Evolutionary conservation across 2,329 filamentous ascomycete species (phyloP).

Genomic region (Iodosphaeria phyllophila): DNA sequence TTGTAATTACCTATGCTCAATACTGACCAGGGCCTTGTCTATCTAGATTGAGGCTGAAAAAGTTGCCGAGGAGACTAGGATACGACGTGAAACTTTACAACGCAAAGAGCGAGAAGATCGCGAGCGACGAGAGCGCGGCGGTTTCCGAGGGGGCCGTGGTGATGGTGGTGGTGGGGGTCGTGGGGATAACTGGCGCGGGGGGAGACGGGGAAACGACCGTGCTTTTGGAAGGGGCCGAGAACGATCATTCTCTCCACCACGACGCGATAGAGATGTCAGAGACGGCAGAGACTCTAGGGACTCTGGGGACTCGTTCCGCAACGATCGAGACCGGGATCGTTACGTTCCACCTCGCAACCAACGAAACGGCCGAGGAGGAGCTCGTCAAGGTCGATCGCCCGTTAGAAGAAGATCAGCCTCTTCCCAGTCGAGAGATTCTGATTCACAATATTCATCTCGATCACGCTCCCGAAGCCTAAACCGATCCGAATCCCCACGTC

Average conservation of each 20-base stretch:
- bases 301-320: constrained; percentile 20
- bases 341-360: constrained; percentile 37
- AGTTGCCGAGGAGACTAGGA: constrained; percentile 56
- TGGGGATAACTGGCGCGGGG: constrained; percentile 33
- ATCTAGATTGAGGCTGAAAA: constrained; percentile 77
- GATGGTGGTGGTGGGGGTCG: too few relatives aligned
- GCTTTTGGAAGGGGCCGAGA: constrained; percentile 25
- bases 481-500: constrained; percentile 11
- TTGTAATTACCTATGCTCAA: constrained; percentile 3
- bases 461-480: constrained; percentile 11
- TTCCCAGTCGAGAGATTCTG: constrained; percentile 15
- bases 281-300: too few relatives aligned
- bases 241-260: constrained; percentile 28
- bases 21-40: constrained; percentile 1
- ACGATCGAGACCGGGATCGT: constrained; percentile 30
- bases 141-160: constrained; percentile 26
- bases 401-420: constrained; percentile 21
- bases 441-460: constrained; percentile 9
- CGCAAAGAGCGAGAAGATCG: constrained; percentile 54
- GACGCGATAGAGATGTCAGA: too few relatives aligned
- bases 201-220: constrained; percentile 30
- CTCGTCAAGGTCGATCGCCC: constrained; percentile 22
- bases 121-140: constrained; percentile 36
- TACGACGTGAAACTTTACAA: constrained; percentile 51
- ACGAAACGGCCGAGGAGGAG: constrained; percentile 24